Conservation (phyloP, 306 rosid species). For the Sicyos edulis region DNA sequence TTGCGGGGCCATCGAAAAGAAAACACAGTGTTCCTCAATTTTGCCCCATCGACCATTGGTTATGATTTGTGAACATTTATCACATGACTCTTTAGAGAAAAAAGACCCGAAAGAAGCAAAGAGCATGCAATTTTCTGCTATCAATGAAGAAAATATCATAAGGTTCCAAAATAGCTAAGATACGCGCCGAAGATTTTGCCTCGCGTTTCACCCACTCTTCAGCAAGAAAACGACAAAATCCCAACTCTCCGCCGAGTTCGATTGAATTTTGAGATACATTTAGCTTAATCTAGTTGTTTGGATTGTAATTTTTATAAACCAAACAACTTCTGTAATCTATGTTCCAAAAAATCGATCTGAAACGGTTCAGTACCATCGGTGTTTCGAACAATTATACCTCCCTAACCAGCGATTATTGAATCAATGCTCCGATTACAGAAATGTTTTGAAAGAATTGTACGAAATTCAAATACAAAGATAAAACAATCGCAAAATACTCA, state of each 20-base stretch:
- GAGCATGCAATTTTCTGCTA: neutral
- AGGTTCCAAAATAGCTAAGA: conserved; percentile 14
- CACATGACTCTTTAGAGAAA: neutral
- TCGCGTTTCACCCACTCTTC: conserved; percentile 1
- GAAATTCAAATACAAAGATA: neutral
- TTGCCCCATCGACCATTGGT: neutral
- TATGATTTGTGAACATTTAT: neutral
- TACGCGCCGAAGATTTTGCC: conserved; percentile 7
- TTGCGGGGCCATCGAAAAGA: conserved; percentile 5
- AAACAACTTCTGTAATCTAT: neutral
- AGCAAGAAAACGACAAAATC: conserved; percentile 8
- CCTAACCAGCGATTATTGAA: neutral
- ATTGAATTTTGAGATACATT: neutral
- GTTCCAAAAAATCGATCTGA: too few relatives aligned
- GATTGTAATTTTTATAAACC: neutral
- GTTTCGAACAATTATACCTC: neutral
- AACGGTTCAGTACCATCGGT: neutral
- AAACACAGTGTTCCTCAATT: neutral
- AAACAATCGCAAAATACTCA: neutral
- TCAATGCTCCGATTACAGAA: neutral
- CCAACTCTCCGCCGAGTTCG: neutral
- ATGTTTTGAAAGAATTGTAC: neutral
- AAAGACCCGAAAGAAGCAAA: neutral
- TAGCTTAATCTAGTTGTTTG: neutral
- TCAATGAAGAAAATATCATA: conserved; percentile 3